Percentiles rank a stretch among this genome's conserved stretches.
phyloP scores from a whole-genome alignment of 2,329 filamentous ascomycete species.

The Parastagonospora avenae region DNA sequence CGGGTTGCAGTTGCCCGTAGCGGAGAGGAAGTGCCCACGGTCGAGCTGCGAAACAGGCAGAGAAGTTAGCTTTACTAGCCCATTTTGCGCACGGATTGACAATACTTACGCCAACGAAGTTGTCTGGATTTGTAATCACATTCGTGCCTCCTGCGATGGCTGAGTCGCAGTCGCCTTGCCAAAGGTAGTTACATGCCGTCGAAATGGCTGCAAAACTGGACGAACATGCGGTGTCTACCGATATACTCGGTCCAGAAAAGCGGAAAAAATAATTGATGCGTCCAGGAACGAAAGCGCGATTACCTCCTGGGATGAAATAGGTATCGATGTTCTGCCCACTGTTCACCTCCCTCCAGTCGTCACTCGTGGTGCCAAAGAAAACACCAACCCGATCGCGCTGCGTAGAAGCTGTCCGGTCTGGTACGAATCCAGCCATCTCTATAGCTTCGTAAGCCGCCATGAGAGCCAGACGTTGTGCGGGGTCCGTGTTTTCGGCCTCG shows the following conservation, averaged over 20 bases:
- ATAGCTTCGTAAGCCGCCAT: conserved; percentile 32
- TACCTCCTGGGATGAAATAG: conserved; percentile 59
- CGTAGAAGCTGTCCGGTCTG: conserved; percentile 30
- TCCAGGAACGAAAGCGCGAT: conserved; percentile 58
- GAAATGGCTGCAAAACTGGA: conserved; percentile 1
- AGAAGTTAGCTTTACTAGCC: no score
- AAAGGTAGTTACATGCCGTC: conserved; percentile 33
- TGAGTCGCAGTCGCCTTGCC: conserved; percentile 15
- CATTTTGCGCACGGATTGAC: no score
- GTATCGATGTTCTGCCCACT: conserved; percentile 50
- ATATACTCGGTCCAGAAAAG: conserved; percentile 50
- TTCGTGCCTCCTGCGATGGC: conserved; percentile 29
- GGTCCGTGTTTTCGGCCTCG: conserved; percentile 27
- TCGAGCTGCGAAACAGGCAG: no score
- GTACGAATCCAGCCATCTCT: conserved; percentile 29
- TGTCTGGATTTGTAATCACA: conserved; percentile 33
- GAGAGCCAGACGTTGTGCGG: conserved; percentile 22
- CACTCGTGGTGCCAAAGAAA: conserved; percentile 37
- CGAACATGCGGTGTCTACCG: conserved; percentile 43
- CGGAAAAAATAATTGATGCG: conserved; percentile 49
- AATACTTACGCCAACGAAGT: conserved; percentile 22
- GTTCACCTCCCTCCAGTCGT: conserved; percentile 36
- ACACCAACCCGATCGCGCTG: conserved; percentile 33
- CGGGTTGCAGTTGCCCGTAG: conserved; percentile 22
- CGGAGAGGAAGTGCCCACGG: conserved; percentile 27